Conservation (phyloP, 75 land plant species). For the Pseudotsuga menziesii region DNA sequence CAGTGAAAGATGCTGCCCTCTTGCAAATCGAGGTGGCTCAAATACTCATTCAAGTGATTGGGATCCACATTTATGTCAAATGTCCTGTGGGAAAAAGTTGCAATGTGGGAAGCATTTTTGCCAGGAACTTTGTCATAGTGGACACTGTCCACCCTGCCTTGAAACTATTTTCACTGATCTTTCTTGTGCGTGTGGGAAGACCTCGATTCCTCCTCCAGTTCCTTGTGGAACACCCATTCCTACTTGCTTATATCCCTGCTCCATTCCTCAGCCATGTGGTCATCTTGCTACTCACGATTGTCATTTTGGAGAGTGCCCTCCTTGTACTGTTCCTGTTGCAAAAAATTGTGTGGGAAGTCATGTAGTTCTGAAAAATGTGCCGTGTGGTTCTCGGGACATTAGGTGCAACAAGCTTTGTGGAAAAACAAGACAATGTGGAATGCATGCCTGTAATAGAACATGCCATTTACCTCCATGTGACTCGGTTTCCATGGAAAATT, state of each 20-base stretch:
- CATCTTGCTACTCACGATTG: conserved; percentile 86
- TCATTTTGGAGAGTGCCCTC: conserved; percentile 97
- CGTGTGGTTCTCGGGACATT: conserved; percentile 97
- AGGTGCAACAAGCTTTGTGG: conserved; percentile 94
- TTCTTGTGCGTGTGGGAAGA: conserved; percentile 94
- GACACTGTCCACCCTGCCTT: conserved; percentile 94
- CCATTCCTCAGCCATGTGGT: conserved; percentile 88
- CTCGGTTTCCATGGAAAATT: conserved; percentile 5
- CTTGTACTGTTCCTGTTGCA: conserved; percentile 74
- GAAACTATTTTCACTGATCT: conserved; percentile 91
- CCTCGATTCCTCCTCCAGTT: conserved; percentile 90
- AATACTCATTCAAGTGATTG: conserved; percentile 20
- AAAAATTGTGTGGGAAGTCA: conserved; percentile 96
- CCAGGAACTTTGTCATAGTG: conserved; percentile 80
- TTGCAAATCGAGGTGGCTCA: conserved; percentile 23
- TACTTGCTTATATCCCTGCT: conserved; percentile 74
- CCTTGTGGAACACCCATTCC: conserved; percentile 98
- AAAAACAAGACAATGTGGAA: conserved; percentile 85
- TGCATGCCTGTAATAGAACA: conserved; percentile 86
- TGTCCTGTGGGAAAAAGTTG: conserved; percentile 87
- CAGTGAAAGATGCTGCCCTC: conserved; percentile 80
- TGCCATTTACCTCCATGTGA: conserved; percentile 95
- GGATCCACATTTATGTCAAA: conserved; percentile 79
- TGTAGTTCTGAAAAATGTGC: conserved; percentile 80
- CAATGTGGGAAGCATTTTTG: conserved; percentile 89